Base-by-base conservation (phyloP, 2,329 filamentous ascomycete genomes). In the Pestalotiopsis sp. region DNA sequence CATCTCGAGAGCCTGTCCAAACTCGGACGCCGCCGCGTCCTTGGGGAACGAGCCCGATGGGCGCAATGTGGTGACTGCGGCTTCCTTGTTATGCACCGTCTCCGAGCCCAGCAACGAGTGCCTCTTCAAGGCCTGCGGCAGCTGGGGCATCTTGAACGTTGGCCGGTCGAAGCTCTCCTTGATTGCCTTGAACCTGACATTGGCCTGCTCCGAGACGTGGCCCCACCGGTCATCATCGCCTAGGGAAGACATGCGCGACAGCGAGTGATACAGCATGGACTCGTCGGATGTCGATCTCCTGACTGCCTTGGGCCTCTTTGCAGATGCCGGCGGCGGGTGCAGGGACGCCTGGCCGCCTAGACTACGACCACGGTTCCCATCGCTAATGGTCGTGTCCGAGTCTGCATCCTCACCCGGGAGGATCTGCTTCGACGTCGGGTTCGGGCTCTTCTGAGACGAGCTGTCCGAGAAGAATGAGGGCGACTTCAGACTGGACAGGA, bases 101-200 rank as follows among this genome's bases (percentile, higher is more conserved):
- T 77, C 75, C 12, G 73, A 69, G 2, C 72, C 67, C 31, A 76
- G 68, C 1, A 75, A 27, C 14, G 74, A 68, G 60, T 75, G 71
- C 49, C 69, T 74, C 70, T 78, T 80, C 20, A 79, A 70, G 52
- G 89, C 82, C 70, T 84, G 87, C 64, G 90, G 87, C 49, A 92
- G 80, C 70, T 86, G 86, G 1, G 88, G 88, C 76, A 94, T 85
- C 75, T 90, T 93, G 80, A 95, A 92, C 67, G 90, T 93, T 2
- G 94, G 93, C 56, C 87, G 82, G 74, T 97, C 94, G 76, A 94
- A 89, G 76, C 92, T 97, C 77, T 98, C 95, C 76, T 91, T 92
- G 77, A 98, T 93, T 4, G 95, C 95, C 81, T 97, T 97, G 76
- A 96, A 86, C 57, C 95, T 88, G 73, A 92, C 94, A 75, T 98